Base-by-base conservation (phyloP, 305 asterid species). In the Plantago coronopus region DNA sequence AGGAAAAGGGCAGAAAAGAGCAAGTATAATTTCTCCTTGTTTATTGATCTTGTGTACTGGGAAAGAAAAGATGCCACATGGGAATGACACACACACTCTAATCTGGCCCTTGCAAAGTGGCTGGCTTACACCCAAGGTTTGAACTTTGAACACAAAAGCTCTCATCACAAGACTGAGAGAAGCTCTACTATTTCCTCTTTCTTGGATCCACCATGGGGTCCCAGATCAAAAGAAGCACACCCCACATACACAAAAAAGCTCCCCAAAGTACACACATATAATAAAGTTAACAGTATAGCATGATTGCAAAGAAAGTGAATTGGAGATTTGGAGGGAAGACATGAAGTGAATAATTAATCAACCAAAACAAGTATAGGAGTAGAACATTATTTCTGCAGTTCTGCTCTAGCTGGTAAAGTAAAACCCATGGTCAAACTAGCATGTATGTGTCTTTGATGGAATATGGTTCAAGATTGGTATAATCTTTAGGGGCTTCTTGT, bases 151-250 rank as follows among this genome's bases (percentile, higher is more conserved):
- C 69, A 62, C 65, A 62, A 71, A 62, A 65, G 64, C 72, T 66
- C 74, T 59, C 58, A 68, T 68, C 74, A 71, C 68, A 54, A 64
- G 63, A 48, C 38, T 31, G 7, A 31, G 7, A 31, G 7, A n/a
- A n/a, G n/a, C n/a, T n/a, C 38, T 38, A 57, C 34, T 27, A 53
- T 23, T 38, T 45, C 61, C 54, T 62, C 37, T 63, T 57, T 69
- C 67, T 71, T 75, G 78, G 77, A 78, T 78, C 80, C 84, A 74
- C 79, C 68, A 69, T 58, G 66, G 21, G 62, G 69, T 67, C 76
- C 76, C 67, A 70, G 62, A 48, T 57, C 49, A 64, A 70, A 72
- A 47, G 64, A 69, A 71, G 74, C 63, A 74, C 63, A 66, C 53
- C 51, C 69, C 56, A 63, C 45, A 44, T 38, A 67, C 68, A 67